Evolutionary conservation across 108 stramenopile species (phyloP).

Genomic region (Pseudonitzschia delicatissima): DNA sequence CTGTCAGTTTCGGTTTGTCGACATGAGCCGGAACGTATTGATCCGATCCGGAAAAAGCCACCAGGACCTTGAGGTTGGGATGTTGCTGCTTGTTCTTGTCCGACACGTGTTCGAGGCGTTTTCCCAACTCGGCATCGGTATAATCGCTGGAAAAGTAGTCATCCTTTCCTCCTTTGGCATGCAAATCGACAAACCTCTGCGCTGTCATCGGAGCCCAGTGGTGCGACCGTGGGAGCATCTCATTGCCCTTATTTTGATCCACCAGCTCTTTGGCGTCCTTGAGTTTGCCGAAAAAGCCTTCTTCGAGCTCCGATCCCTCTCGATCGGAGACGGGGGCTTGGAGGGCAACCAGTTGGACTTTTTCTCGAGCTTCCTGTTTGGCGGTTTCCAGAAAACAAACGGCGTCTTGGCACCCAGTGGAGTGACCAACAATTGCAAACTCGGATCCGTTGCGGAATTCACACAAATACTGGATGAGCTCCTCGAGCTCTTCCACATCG

Average conservation of each 20-base stretch:
- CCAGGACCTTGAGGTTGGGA: conserved; percentile 44
- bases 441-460: conserved; percentile 48
- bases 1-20: conserved; percentile 47
- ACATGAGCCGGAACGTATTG: conserved; percentile 80
- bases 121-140: conserved; percentile 66
- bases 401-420: conserved; percentile 91
- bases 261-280: conserved; percentile 47
- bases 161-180: conserved; percentile 75
- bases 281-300: conserved; percentile 29
- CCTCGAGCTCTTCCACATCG: conserved; percentile 58
- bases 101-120: conserved; percentile 65
- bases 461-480: conserved; percentile 53
- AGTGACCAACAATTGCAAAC: conserved; percentile 89
- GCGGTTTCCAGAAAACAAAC: conserved; percentile 79
- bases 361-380: neutral
- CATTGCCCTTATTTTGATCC: conserved; percentile 45
- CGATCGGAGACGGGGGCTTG: conserved; percentile 95
- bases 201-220: conserved; percentile 95
- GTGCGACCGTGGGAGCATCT: conserved; percentile 89
- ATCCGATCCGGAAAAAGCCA: conserved; percentile 82
- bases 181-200: conserved; percentile 74
- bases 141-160: conserved; percentile 94
- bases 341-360: conserved; percentile 60
- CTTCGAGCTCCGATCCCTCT: conserved; percentile 43
- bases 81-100: conserved; percentile 6